Evolutionary conservation across 2,329 filamentous ascomycete genomes (phyloP).

Genomic region (Botrytis paeoniae): DNA sequence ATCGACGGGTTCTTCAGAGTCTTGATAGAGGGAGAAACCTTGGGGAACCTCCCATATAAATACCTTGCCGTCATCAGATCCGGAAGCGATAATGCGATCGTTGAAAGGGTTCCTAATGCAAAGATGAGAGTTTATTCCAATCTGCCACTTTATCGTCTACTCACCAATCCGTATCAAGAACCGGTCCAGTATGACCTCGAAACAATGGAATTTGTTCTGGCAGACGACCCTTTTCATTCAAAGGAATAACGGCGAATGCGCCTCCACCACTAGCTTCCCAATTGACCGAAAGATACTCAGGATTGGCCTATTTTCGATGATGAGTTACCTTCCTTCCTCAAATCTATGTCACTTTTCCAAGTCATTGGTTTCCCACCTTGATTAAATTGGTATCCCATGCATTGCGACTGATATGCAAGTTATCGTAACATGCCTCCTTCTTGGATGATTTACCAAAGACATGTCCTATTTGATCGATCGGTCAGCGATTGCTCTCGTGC

Average conservation of each 20-base stretch:
- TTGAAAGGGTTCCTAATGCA: conserved; percentile 84
- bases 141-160: conserved; percentile 29
- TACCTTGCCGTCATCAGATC: conserved; percentile 94
- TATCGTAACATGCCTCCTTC: conserved; percentile 99
- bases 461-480: conserved; percentile 63
- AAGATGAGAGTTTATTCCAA: conserved; percentile 15
- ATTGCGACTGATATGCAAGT: conserved; percentile 94
- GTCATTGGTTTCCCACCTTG: conserved; percentile 61
- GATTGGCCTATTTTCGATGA: conserved; percentile 68
- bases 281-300: conserved; percentile 94
- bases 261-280: conserved; percentile 96
- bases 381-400: conserved; percentile 98
- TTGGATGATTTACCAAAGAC: conserved; percentile 94
- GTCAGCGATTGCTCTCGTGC: conserved; percentile 34
- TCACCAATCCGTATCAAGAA: conserved; percentile 96
- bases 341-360: background rate
- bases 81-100: conserved; percentile 86
- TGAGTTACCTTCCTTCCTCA: conserved; percentile 25
- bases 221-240: conserved; percentile 83
- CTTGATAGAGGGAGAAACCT: conserved; percentile 78
- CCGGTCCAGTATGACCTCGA: conserved; percentile 90
- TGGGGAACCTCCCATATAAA: conserved; percentile 95
- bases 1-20: conserved; percentile 79
- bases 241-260: conserved; percentile 92
- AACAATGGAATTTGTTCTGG: conserved; percentile 94